phyloP scores from a whole-genome alignment of 106 monocot species.

The Dendrobium nobile region DNA sequence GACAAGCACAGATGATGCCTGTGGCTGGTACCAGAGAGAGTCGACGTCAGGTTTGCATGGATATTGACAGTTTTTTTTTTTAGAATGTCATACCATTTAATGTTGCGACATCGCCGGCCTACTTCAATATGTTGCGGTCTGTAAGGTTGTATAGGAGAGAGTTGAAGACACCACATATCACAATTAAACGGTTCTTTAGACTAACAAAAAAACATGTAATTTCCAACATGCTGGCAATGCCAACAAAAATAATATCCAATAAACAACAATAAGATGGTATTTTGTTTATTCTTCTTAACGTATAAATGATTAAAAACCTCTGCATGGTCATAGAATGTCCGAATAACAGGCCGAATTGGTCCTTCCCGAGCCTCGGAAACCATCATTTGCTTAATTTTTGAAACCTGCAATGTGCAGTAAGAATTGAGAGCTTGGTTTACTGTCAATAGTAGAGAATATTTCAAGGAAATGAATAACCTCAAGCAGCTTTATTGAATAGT shows the following conservation, averaged over 20 bases:
- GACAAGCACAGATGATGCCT: too few relatives aligned
- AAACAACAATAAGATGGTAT: background rate
- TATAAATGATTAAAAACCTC: slow-evolving; percentile 40
- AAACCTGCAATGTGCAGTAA: slow-evolving; percentile 41
- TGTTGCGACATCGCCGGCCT: too few relatives aligned
- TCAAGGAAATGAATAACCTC: slow-evolving; percentile 44
- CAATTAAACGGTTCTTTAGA: background rate
- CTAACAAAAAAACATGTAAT: background rate
- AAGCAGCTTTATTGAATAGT: slow-evolving; percentile 85
- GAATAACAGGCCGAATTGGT: slow-evolving; percentile 73
- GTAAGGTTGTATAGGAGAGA: too few relatives aligned
- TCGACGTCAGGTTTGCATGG: too few relatives aligned
- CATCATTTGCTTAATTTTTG: slow-evolving; percentile 87
- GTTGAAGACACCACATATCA: background rate
- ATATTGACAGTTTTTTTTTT: too few relatives aligned
- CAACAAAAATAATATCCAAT: background rate
- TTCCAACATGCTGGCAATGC: background rate
- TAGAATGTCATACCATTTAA: too few relatives aligned
- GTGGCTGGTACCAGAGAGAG: too few relatives aligned
- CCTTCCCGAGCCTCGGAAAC: slow-evolving; percentile 67
- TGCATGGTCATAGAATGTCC: slow-evolving; percentile 94
- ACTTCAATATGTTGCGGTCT: too few relatives aligned
- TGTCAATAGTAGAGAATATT: background rate
- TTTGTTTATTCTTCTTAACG: background rate
- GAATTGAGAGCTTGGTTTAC: background rate